Evolutionary conservation across 139 green algal genomes (phyloP).

Genomic region (Coccomyxa sp.): DNA sequence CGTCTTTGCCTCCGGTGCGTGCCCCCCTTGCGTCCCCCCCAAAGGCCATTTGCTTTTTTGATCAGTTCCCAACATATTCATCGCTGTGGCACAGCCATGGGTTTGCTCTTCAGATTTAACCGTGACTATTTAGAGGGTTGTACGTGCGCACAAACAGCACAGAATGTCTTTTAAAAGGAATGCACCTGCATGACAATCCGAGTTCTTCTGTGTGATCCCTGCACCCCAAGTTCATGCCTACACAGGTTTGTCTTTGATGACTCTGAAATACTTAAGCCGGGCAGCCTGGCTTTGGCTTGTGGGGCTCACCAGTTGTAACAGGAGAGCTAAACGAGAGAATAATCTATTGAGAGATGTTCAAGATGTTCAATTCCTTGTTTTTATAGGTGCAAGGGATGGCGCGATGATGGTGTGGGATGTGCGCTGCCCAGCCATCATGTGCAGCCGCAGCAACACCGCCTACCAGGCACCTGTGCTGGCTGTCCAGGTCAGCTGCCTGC

Average conservation of each 20-base stretch:
- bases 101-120: no score
- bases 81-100: no score
- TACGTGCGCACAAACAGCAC: no score
- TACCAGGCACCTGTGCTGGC: neutral
- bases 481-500: neutral
- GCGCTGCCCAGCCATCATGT: conserved; percentile 15
- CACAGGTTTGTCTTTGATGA: no score
- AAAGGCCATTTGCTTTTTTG: neutral
- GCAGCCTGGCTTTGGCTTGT: neutral
- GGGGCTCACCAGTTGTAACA: neutral
- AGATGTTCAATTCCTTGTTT: neutral
- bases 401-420: conserved; percentile 70
- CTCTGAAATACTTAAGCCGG: neutral
- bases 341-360: no score
- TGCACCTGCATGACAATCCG: no score
- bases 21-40: neutral
- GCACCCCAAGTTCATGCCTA: no score
- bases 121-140: no score
- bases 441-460: neutral
- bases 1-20: conserved; percentile 71
- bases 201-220: no score
- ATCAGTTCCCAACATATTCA: neutral
- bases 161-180: no score
- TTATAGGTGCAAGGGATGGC: conserved; percentile 61
- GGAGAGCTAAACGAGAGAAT: no score